Base-by-base conservation (phyloP, 106 monocot species). In the Dioscorea alata region DNA sequence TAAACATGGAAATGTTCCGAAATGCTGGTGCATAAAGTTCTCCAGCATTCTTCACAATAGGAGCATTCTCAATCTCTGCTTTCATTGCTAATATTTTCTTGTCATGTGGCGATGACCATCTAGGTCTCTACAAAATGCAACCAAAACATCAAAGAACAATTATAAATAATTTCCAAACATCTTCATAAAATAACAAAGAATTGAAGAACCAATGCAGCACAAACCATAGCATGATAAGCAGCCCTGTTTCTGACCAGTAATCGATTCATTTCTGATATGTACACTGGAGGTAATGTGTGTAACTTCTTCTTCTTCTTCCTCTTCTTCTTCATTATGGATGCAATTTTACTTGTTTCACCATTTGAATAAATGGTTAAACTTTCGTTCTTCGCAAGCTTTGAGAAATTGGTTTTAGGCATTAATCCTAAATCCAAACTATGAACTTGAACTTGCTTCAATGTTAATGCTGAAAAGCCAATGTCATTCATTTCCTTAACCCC, bases 91-190 rank as follows among this genome's bases (percentile, higher is more conserved):
- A 71, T 60, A 92, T 66, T 50, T 85, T 59, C 60, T 74, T 66
- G 52, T 88, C 91, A 32, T 24, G 77, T 22, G 58, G 60, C 8
- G 87, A 88, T 50, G 59, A 61, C 73, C 80, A 77, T 48, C 57
- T 59, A 57, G 83, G 83, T 65, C 64, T 76, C 88, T 89, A 63
- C 60, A 79, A 66, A 31, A 60, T 35, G 33, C 24, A 64, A 60
- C 22, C 25, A 34, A 59, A 49, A 22, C 8, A 56, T 16, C 18
- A 8, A 50, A 70, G 8, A 53, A 63, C 68, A 1, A 28, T 28
- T 28, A 3, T 1, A 28, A 28, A 28, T 28, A 28, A 28, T 28
- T 28, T 3, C 1, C 28, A 28, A 28, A 61, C n/a, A 28, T 33
- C 7, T 42, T 22, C 50, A 32, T 14, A 23, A 17, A 69, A 23